Base-by-base conservation (phyloP, 768 basidiomycete species). In the Mycena albidolilacea region DNA sequence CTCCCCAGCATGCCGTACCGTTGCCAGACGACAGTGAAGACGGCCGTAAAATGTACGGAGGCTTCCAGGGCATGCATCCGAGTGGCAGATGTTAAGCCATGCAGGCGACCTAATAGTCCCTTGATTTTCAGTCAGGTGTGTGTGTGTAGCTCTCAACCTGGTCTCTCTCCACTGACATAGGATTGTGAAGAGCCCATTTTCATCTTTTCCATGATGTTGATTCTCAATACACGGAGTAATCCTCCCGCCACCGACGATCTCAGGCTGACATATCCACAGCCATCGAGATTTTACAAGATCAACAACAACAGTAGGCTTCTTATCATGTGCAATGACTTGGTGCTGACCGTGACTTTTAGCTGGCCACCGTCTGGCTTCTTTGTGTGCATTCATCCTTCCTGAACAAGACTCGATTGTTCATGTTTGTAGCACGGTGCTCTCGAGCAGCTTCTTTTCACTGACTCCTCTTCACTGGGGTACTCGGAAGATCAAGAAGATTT, bases 311-410 rank as follows among this genome's bases (percentile, higher is more conserved):
- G 60, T 69, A 12, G 10, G 57, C 5, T 9, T 5, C 7, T 39
- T 38, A 2, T 5, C 5, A 2, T 23, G 17, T 38, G 4, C 8
- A 5, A 39, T 10, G 17, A n/a, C 15, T 1, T 3, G 30, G 30
- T 30, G 14, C 35, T 58, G 37, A 43, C 59, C 3, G 46, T 19
- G 30, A 30, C 11, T 30, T 11, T 3, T 9, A 67, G 67, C 12
- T 67, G 67, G 67, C 67, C 67, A 1, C 39, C 67, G 5, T 60
- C 67, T 21, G 44, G 10, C 3, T 52, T 38, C 6, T 61, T 50
- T 21, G 15, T 37, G 67, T 60, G 55, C 41, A 46, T 38, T 30
- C 30, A 35, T 48, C 9, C 44, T 48, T 7, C 11, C 46, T 3
- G 30, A 30, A 30, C 30, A 30, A 30, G 30, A 30, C 30, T 30